Conservation (phyloP, 2,329 filamentous ascomycete genomes). For the Beauveria asiatica region DNA sequence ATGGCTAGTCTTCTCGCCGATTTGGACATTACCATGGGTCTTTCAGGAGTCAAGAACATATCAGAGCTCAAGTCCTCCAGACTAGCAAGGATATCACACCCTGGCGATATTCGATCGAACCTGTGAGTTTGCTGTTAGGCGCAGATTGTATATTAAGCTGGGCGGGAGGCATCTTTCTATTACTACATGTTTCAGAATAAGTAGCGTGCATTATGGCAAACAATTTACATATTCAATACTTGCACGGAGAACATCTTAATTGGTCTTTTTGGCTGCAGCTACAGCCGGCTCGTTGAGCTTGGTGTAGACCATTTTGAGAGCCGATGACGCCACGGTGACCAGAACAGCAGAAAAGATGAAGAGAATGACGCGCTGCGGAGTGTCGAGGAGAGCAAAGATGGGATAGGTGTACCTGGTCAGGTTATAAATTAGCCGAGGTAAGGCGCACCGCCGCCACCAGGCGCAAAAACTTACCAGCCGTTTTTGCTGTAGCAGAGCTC, state of each 20-base stretch:
- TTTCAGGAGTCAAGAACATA: constrained; percentile 40
- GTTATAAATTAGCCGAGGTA: constrained; percentile 13
- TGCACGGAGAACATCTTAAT: not conserved
- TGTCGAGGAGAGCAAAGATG: constrained; percentile 62
- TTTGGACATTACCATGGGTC: constrained; percentile 45
- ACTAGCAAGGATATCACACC: constrained; percentile 25
- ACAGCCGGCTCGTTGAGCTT: constrained; percentile 50
- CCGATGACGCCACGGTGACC: constrained; percentile 62
- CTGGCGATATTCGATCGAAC: constrained; percentile 25
- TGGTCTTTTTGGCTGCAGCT: constrained; percentile 23
- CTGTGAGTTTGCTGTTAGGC: constrained; percentile 15
- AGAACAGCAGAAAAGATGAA: constrained; percentile 61
- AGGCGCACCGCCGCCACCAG: no score
- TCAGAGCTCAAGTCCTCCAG: constrained; percentile 26
- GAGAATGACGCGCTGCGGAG: constrained; percentile 55
- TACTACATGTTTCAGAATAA: not conserved
- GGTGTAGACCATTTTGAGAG: constrained; percentile 62
- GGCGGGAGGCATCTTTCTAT: not conserved
- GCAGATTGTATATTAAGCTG: no score
- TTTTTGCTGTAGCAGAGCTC: constrained; percentile 63
- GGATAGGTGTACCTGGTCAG: constrained; percentile 71
- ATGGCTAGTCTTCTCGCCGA: constrained; percentile 33
- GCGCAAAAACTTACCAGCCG: constrained; percentile 42
- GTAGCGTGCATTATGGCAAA: not conserved
- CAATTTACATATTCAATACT: not conserved